A percentile compares a stretch with the other conserved stretches of the same genome.
Evolutionary conservation across 1,284 basidiomycete genomes (phyloP).

Genomic region (Rhodotorula sp.): DNA sequence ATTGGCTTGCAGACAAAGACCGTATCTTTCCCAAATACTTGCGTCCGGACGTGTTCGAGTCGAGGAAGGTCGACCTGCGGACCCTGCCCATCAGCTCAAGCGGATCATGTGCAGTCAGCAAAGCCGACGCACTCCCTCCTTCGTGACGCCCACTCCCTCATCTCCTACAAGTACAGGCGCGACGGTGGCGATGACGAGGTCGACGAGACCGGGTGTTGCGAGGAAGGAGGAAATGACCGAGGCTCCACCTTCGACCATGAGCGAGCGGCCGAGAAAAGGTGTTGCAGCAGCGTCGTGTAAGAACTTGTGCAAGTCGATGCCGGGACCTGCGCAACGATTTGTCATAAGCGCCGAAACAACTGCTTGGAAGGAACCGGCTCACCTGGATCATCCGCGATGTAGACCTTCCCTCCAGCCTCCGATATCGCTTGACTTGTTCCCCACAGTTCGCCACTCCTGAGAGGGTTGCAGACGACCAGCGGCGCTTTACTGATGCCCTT

Average conservation of each 20-base stretch:
- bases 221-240: slow-evolving; percentile 77
- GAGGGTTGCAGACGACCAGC: slow-evolving; percentile 63
- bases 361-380: too few species aligned
- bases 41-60: slow-evolving; percentile 42
- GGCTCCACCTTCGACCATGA: slow-evolving; percentile 97
- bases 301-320: background rate
- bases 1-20: slow-evolving; percentile 44
- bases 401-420: too few species aligned
- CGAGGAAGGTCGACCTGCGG: slow-evolving; percentile 15
- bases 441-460: slow-evolving; percentile 5
- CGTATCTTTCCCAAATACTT: slow-evolving; percentile 44
- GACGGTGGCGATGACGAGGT: slow-evolving; percentile 75
- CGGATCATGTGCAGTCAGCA: background rate
- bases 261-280: slow-evolving; percentile 48
- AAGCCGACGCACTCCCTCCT: slow-evolving; percentile 36
- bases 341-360: background rate
- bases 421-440: background rate
- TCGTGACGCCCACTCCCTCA: slow-evolving; percentile 60
- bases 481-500: slow-evolving; percentile 65
- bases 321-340: background rate
- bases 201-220: slow-evolving; percentile 54
- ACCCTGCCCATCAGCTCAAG: background rate
- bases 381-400: too few species aligned
- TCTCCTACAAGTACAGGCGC: slow-evolving; percentile 74
- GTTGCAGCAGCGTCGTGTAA: background rate